These are phyloP conservation scores for Sarocladiaceae sp. DNA, from an alignment of 2,329 filamentous ascomycete genomes.

Conservation along the genomic window DNA sequence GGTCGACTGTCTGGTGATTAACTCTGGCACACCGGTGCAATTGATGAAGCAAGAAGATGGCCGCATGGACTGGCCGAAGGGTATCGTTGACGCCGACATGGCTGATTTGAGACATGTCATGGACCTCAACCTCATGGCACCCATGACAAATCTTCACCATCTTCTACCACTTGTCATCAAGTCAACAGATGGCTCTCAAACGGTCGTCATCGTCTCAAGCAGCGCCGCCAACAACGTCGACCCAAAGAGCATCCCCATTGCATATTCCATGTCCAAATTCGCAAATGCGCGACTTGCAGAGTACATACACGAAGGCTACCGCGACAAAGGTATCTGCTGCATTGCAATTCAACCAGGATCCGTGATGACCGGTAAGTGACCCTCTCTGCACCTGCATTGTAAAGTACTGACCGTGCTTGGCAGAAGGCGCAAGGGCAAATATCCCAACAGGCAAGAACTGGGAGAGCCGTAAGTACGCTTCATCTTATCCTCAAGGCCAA, in stretches of 20 bases:
- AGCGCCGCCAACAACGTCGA: constrained; percentile 2
- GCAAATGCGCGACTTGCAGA: constrained; percentile 46
- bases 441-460: neutral
- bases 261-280: constrained; percentile 45
- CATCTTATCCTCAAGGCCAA: too few relatives aligned
- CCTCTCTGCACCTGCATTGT: constrained; percentile 16
- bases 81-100: constrained; percentile 3
- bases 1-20: neutral
- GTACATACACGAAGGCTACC: constrained; percentile 41
- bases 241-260: constrained; percentile 12
- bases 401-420: constrained; percentile 16
- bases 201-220: constrained; percentile 1
- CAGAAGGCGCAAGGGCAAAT: neutral
- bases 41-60: constrained; percentile 4
- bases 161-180: neutral
- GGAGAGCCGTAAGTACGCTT: neutral
- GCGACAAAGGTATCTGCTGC: constrained; percentile 33
- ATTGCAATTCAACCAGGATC: constrained; percentile 36
- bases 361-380: constrained; percentile 29
- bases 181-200: neutral
- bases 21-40: constrained; percentile 1
- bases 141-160: neutral
- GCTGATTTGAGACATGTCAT: constrained; percentile 1
- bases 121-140: constrained; percentile 2
- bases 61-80: constrained; percentile 3